Conservation (phyloP, 2,329 filamentous ascomycete genomes). For the Celoporthe dispersa region DNA sequence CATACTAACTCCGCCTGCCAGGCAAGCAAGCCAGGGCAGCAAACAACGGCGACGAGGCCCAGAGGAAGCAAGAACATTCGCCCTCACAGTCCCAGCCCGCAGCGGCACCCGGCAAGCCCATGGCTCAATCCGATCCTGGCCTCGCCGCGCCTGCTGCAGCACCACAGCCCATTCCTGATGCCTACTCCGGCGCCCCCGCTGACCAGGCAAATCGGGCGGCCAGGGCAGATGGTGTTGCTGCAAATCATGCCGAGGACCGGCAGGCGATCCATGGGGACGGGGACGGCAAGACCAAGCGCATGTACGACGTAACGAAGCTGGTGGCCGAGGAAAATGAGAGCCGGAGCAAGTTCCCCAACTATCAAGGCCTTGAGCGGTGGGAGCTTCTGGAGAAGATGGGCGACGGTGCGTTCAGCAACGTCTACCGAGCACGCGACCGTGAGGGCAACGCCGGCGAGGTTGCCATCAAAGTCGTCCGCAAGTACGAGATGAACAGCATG, state of each 20-base stretch:
- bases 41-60: conserved; percentile 53
- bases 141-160: conserved; percentile 34
- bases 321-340: conserved; percentile 90
- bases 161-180: conserved; percentile 45
- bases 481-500: conserved; percentile 98
- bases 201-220: conserved; percentile 68
- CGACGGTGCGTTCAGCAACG: conserved; percentile 97
- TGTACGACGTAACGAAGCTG: conserved; percentile 75
- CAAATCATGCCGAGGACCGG: conserved; percentile 64
- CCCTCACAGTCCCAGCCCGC: conserved; percentile 59
- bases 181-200: conserved; percentile 64
- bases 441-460: conserved; percentile 76
- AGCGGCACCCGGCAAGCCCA: conserved; percentile 53
- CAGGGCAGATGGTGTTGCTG: conserved; percentile 68
- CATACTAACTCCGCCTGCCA: conserved; percentile 43
- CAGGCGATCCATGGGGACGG: conserved; percentile 52
- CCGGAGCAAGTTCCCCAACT: conserved; percentile 82
- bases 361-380: conserved; percentile 86
- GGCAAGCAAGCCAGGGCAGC: conserved; percentile 86
- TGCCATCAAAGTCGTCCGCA: conserved; percentile 97
- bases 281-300: conserved; percentile 48
- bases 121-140: conserved; percentile 52
- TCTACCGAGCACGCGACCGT: conserved; percentile 84
- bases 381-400: conserved; percentile 95
- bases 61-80: conserved; percentile 57